Evolutionary conservation across 768 basidiomycete species (phyloP).

Genomic region (Tephrocybe sp.): DNA sequence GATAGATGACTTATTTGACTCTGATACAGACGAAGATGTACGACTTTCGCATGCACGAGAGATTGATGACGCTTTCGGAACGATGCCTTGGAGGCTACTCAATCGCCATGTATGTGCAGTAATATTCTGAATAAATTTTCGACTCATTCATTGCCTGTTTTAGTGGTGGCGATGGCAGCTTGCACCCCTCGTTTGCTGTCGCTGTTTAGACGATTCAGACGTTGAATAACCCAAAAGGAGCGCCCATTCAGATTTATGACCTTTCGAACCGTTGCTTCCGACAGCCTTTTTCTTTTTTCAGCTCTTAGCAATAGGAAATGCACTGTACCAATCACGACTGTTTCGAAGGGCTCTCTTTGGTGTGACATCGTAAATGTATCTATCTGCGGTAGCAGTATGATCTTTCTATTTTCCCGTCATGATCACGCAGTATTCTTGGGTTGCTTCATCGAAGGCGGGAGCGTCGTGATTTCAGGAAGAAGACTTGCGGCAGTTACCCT

Average conservation of each 20-base stretch:
- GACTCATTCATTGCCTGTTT: background rate
- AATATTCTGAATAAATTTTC: slow-evolving; percentile 1
- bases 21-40: slow-evolving; percentile 33
- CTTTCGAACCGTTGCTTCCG: background rate
- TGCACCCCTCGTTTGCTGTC: slow-evolving; percentile 64
- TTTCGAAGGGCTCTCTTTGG: too few species aligned
- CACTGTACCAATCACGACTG: background rate
- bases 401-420: background rate
- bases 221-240: slow-evolving; percentile 31
- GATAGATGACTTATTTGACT: slow-evolving; percentile 15
- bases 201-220: slow-evolving; percentile 58
- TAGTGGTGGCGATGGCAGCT: slow-evolving; percentile 90
- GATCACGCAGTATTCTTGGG: slow-evolving; percentile 33
- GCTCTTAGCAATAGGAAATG: too few species aligned
- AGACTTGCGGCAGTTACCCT: slow-evolving; percentile 71
- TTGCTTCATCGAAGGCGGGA: slow-evolving; percentile 91
- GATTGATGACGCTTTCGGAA: slow-evolving; percentile 59
- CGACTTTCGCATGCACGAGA: slow-evolving; percentile 46
- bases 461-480: slow-evolving; percentile 83
- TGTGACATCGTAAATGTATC: too few species aligned
- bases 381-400: background rate
- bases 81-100: slow-evolving; percentile 67
- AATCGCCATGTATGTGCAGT: slow-evolving; percentile 63
- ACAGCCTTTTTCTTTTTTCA: background rate
- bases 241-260: too few species aligned